A percentile compares a stretch with the other conserved stretches of the same genome.
Conservation (phyloP, 495 filamentous ascomycete species). For the Patellaria atrata region DNA sequence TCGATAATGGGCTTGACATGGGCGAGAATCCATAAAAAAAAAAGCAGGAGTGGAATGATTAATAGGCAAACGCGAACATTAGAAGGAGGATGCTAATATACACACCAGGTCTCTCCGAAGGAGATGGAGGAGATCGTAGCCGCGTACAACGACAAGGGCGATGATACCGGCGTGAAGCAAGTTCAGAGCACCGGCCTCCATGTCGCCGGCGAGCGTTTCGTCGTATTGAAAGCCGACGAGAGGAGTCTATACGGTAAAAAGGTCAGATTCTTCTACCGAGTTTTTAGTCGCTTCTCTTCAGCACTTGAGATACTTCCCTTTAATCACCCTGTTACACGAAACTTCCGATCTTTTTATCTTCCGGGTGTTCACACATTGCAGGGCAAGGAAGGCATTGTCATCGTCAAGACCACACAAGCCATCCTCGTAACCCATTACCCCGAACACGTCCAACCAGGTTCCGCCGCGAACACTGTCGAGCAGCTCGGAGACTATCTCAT, state of each 20-base stretch:
- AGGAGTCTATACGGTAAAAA: slow-evolving; percentile 72
- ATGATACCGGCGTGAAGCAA: slow-evolving; percentile 32
- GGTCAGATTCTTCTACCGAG: slow-evolving; percentile 31
- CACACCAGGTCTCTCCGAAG: slow-evolving; percentile 37
- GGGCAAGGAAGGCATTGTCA: slow-evolving; percentile 67
- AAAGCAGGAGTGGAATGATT: too few relatives aligned
- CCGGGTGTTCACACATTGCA: slow-evolving; percentile 31
- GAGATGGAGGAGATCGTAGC: slow-evolving; percentile 47
- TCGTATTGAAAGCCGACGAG: slow-evolving; percentile 58
- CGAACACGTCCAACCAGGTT: slow-evolving; percentile 51
- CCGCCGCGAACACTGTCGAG: slow-evolving; percentile 49
- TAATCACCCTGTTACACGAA: too few relatives aligned
- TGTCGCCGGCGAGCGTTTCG: slow-evolving; percentile 55
- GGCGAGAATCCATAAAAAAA: background rate
- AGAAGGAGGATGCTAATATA: too few relatives aligned
- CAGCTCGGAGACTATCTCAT: slow-evolving; percentile 62
- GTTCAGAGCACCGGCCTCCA: slow-evolving; percentile 49
- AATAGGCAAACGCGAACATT: too few relatives aligned
- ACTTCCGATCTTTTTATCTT: background rate
- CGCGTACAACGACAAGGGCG: slow-evolving; percentile 33
- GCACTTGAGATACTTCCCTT: too few relatives aligned
- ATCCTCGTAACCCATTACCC: slow-evolving; percentile 77
- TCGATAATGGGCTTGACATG: too few relatives aligned
- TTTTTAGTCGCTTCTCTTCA: background rate
- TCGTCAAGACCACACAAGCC: slow-evolving; percentile 71